Evolutionary conservation across 2,329 filamentous ascomycete species (phyloP).

Genomic region (Pseudocercospora fijiensis): DNA sequence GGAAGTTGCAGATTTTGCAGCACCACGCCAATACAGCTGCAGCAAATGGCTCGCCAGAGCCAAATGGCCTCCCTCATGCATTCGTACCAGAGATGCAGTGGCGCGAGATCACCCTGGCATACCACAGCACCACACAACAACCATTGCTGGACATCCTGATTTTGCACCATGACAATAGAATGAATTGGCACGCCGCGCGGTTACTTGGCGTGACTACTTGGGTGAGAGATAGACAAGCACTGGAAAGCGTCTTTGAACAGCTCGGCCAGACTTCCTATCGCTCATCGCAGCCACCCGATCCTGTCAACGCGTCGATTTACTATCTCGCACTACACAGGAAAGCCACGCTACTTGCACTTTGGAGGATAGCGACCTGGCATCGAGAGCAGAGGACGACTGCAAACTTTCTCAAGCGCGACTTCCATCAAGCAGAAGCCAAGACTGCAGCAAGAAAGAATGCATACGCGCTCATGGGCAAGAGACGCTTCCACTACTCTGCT

Average conservation of each 20-base stretch:
- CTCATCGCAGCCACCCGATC: constrained; percentile 81
- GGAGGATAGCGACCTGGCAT: constrained; percentile 91
- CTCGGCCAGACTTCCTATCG: constrained; percentile 93
- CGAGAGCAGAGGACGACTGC: constrained; percentile 79
- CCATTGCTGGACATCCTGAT: constrained; percentile 71
- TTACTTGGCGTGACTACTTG: constrained; percentile 94
- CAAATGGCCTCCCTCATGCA: constrained; percentile 18
- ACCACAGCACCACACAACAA: constrained; percentile 69
- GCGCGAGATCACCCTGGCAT: constrained; percentile 82
- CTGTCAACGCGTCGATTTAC: constrained; percentile 84
- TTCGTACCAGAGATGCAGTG: constrained; percentile 53
- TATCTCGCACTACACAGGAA: constrained; percentile 90
- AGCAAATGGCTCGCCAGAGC: constrained; percentile 30
- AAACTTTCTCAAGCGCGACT: constrained; percentile 83
- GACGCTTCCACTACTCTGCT: constrained; percentile 90
- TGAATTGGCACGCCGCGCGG: constrained; percentile 81
- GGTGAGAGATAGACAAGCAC: constrained; percentile 72
- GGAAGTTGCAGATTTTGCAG: constrained; percentile 32
- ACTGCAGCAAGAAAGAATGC: constrained; percentile 93
- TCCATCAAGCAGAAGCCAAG: constrained; percentile 80
- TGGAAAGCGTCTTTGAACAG: constrained; percentile 84
- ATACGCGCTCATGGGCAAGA: constrained; percentile 87
- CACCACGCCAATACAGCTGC: constrained; percentile 3
- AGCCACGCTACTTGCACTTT: constrained; percentile 81
- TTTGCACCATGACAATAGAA: constrained; percentile 71